Evolutionary conservation across 78 protist species (phyloP).

Genomic region (Dictyostelium intermedium): DNA sequence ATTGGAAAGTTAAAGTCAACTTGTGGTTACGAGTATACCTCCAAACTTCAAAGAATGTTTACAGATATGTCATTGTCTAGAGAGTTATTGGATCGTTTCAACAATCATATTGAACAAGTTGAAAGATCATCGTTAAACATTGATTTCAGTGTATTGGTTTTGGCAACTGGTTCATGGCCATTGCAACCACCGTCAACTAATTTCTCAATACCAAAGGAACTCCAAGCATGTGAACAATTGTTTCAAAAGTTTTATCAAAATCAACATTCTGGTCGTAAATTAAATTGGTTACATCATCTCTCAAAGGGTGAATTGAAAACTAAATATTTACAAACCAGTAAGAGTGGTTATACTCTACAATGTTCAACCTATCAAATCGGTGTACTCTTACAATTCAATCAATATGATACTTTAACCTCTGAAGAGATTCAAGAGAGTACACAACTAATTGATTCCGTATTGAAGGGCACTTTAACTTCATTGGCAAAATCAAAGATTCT

Average conservation of each 20-base stretch:
- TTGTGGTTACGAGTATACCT: slow-evolving; percentile 92
- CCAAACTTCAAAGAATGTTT: slow-evolving; percentile 93
- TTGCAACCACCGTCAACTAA: slow-evolving; percentile 79
- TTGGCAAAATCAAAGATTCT: slow-evolving; percentile 80
- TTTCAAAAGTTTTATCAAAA: slow-evolving; percentile 75
- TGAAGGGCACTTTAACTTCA: slow-evolving; percentile 50
- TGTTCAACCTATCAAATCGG: slow-evolving; percentile 88
- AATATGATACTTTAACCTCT: slow-evolving; percentile 12
- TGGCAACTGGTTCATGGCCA: slow-evolving; percentile 92
- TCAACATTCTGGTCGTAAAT: slow-evolving; percentile 87
- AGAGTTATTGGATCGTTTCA: slow-evolving; percentile 68
- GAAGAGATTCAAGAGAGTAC: slow-evolving; percentile 81
- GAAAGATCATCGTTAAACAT: slow-evolving; percentile 19
- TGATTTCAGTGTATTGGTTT: slow-evolving; percentile 85
- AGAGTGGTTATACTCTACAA: slow-evolving; percentile 75
- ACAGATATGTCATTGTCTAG: slow-evolving; percentile 87
- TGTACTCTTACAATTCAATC: slow-evolving; percentile 85
- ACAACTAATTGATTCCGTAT: slow-evolving; percentile 66
- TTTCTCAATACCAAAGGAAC: slow-evolving; percentile 75
- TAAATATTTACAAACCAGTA: slow-evolving; percentile 34
- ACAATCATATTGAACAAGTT: slow-evolving; percentile 49
- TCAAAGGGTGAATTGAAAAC: slow-evolving; percentile 89
- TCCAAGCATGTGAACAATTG: slow-evolving; percentile 76
- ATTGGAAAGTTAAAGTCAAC: slow-evolving; percentile 84
- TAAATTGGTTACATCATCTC: slow-evolving; percentile 90